A percentile compares a stretch with the other conserved stretches of the same genome.
Conservation (phyloP, 768 basidiomycete genomes). For the Galerina sulciceps region DNA sequence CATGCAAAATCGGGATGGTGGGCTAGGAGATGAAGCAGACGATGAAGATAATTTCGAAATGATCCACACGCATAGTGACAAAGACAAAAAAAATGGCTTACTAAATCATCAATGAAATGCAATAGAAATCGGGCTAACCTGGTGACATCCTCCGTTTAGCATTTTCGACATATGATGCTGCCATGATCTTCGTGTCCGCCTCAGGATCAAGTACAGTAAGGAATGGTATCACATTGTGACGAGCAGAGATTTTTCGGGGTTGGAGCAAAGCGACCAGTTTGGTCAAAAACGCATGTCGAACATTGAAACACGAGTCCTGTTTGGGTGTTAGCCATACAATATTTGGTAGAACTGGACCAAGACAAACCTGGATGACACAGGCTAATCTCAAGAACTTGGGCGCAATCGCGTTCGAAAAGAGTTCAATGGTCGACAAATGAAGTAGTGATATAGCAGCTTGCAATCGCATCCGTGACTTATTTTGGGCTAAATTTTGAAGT, state of each 20-base stretch:
- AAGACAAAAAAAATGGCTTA: neutral
- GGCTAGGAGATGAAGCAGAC: constrained; percentile 84
- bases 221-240: constrained; percentile 86
- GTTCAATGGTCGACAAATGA: constrained; percentile 67
- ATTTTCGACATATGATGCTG: constrained; percentile 57
- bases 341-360: neutral
- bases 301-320: constrained; percentile 88
- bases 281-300: constrained; percentile 76
- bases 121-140: constrained; percentile 31
- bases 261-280: constrained; percentile 75
- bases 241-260: constrained; percentile 63
- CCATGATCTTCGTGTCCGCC: constrained; percentile 68
- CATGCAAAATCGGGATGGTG: constrained; percentile 92
- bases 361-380: constrained; percentile 73
- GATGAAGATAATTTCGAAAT: constrained; percentile 85
- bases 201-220: constrained; percentile 93
- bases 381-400: constrained; percentile 71
- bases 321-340: neutral
- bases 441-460: constrained; percentile 82
- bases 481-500: constrained; percentile 39
- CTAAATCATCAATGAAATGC: neutral
- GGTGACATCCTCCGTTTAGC: constrained; percentile 50
- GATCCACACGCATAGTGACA: constrained; percentile 59
- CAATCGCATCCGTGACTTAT: constrained; percentile 79
- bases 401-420: constrained; percentile 60